These are phyloP conservation scores for Spinacia oleracea DNA, from an alignment of 179 eudicot genomes.

Conservation along the genomic window DNA sequence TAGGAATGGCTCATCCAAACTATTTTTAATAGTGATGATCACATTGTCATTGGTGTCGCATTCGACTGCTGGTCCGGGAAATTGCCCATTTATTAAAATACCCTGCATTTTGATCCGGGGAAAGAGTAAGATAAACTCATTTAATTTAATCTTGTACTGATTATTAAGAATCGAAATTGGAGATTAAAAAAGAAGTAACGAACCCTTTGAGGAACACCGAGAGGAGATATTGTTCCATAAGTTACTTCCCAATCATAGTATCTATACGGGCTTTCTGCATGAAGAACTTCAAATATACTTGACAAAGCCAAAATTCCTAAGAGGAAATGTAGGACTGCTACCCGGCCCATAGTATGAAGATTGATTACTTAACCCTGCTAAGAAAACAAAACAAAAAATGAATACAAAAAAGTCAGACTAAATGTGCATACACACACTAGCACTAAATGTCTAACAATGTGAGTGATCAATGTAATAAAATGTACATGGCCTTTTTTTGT, in stretches of 20 bases:
- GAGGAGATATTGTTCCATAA: slow-evolving; percentile 61
- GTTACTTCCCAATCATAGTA: slow-evolving; percentile 54
- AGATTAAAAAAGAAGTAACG: neutral
- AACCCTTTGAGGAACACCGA: slow-evolving; percentile 65
- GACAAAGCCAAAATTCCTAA: slow-evolving; percentile 51
- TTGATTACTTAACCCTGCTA: slow-evolving; percentile 7
- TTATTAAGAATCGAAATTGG: neutral
- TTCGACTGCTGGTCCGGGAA: slow-evolving; percentile 77
- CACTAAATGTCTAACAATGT: too few relatives aligned
- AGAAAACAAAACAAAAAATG: neutral
- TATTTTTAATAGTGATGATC: slow-evolving; percentile 54
- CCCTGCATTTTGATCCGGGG: slow-evolving; percentile 8
- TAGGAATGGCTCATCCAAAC: slow-evolving; percentile 78
- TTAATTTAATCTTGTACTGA: neutral
- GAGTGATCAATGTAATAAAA: too few relatives aligned
- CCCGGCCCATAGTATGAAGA: slow-evolving; percentile 36
- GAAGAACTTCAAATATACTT: slow-evolving; percentile 34
- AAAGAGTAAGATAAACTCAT: neutral
- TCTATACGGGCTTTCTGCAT: slow-evolving; percentile 74
- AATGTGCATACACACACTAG: neutral
- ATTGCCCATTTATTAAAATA: slow-evolving; percentile 74
- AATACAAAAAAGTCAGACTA: neutral
- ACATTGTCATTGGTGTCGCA: slow-evolving; percentile 73
- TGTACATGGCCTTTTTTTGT: too few relatives aligned
- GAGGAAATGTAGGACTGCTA: slow-evolving; percentile 31